A percentile compares a stretch with the other conserved stretches of the same genome.
Evolutionary conservation across 495 filamentous ascomycete genomes (phyloP).

Genomic region (Tuber indicum): DNA sequence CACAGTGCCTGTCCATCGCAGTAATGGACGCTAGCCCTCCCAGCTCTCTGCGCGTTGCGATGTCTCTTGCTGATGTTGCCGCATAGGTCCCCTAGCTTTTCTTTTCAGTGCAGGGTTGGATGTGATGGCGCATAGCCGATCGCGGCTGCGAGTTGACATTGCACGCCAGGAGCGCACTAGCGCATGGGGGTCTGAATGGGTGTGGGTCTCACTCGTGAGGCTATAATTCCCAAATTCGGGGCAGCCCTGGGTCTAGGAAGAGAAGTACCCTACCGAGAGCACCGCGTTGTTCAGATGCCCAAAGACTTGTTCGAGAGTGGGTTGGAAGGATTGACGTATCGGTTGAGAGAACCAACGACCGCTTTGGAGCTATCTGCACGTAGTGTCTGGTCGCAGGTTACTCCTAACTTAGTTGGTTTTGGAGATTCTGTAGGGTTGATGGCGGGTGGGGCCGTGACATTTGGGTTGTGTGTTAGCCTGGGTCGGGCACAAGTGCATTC

Average conservation of each 20-base stretch:
- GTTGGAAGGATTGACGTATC: constrained; percentile 67
- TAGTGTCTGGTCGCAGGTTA: constrained; percentile 71
- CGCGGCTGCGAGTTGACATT: constrained; percentile 88
- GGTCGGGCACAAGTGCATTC: background rate
- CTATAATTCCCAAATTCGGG: constrained; percentile 96
- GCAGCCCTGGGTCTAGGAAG: constrained; percentile 81
- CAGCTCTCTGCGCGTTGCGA: too few species aligned
- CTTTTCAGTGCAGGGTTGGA: constrained; percentile 63
- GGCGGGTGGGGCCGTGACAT: constrained; percentile 78
- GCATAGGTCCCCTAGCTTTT: constrained; percentile 83
- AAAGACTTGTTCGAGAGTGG: constrained; percentile 97
- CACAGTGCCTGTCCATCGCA: too few species aligned
- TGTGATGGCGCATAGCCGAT: constrained; percentile 84
- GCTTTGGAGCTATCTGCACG: constrained; percentile 78
- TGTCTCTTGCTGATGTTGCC: too few species aligned
- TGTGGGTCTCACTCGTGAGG: constrained; percentile 91
- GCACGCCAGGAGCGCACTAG: constrained; percentile 86
- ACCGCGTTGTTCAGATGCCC: constrained; percentile 92
- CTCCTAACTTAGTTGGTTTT: constrained; percentile 77
- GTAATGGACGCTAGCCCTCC: too few species aligned
- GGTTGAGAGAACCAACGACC: constrained; percentile 85
- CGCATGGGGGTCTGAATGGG: constrained; percentile 97
- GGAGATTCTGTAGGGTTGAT: constrained; percentile 91
- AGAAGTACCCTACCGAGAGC: constrained; percentile 98
- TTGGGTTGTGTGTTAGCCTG: constrained; percentile 44